phyloP scores from a whole-genome alignment of 805 yeast species.

The Candida nonsorbophila region DNA sequence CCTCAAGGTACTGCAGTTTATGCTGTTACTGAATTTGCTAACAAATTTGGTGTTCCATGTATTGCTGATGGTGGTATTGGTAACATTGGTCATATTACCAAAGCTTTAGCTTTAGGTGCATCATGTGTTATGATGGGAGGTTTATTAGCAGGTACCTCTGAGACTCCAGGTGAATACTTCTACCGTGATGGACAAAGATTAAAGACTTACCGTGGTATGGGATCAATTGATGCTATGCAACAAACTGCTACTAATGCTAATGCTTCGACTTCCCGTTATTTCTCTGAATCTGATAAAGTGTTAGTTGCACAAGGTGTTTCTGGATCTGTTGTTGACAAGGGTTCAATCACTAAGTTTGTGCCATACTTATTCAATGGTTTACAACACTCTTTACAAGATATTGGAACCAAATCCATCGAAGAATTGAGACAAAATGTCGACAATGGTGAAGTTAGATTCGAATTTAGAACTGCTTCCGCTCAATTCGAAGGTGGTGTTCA shows the following conservation, averaged over 20 bases:
- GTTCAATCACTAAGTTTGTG: conserved; percentile 86
- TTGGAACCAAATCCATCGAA: conserved; percentile 70
- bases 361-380: conserved; percentile 94
- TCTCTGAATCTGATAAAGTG: conserved; percentile 92
- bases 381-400: conserved; percentile 98
- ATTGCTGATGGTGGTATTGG: conserved; percentile 99
- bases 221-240: conserved; percentile 98
- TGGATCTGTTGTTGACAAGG: conserved; percentile 95
- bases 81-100: conserved; percentile 96
- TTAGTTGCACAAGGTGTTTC: conserved; percentile 99
- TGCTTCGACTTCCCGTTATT: conserved; percentile 97
- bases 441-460: conserved; percentile 79
- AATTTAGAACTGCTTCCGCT: conserved; percentile 97
- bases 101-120: conserved; percentile 95
- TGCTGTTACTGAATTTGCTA: conserved; percentile 90
- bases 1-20: conserved; percentile 99
- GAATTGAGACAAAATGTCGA: conserved; percentile 62
- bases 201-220: conserved; percentile 99
- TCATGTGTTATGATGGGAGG: conserved; percentile 99
- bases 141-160: conserved; percentile 96
- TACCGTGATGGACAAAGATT: conserved; percentile 97
- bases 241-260: conserved; percentile 81
- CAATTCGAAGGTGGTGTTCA: conserved; percentile 98
- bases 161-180: conserved; percentile 97
- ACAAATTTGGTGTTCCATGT: conserved; percentile 95